Conservation (phyloP, 768 basidiomycete species). For the Roridomyces roridus region DNA sequence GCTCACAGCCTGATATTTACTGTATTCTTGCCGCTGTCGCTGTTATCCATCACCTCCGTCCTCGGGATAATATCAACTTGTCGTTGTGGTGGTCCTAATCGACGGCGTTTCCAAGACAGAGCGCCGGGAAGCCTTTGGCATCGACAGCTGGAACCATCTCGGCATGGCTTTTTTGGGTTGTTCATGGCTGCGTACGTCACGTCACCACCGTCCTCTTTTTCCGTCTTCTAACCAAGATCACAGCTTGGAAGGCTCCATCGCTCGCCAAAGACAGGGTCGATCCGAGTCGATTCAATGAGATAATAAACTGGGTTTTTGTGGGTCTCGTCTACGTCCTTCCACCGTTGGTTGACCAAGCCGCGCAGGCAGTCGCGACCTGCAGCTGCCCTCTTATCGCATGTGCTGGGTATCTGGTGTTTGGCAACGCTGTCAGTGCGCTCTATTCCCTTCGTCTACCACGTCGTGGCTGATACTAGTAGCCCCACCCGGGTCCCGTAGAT, state of each 20-base stretch:
- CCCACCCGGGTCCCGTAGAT: slow-evolving; percentile 65
- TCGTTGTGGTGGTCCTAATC: slow-evolving; percentile 79
- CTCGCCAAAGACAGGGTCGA: slow-evolving; percentile 89
- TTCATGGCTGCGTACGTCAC: slow-evolving; percentile 95
- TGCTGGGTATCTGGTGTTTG: slow-evolving; percentile 94
- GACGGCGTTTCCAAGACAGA: slow-evolving; percentile 81
- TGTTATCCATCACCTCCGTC: slow-evolving; percentile 89
- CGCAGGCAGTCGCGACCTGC: slow-evolving; percentile 66
- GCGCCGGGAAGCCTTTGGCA: slow-evolving; percentile 76
- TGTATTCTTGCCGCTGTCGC: slow-evolving; percentile 82
- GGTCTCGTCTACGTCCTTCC: slow-evolving; percentile 32
- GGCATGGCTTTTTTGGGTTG: slow-evolving; percentile 86
- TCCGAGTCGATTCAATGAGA: slow-evolving; percentile 78
- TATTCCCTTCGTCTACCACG: background rate
- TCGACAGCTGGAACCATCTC: slow-evolving; percentile 61
- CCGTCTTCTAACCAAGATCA: background rate
- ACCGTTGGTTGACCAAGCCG: background rate
- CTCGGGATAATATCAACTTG: slow-evolving; percentile 84
- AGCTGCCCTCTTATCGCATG: slow-evolving; percentile 74
- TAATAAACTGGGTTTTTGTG: slow-evolving; percentile 90
- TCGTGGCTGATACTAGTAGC: too few species aligned
- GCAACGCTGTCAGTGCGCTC: slow-evolving; percentile 65
- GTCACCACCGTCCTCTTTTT: slow-evolving; percentile 30
- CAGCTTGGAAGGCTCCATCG: slow-evolving; percentile 89
- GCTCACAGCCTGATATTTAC: slow-evolving; percentile 80